A percentile compares a stretch with the other conserved stretches of the same genome.
phyloP scores from a whole-genome alignment of 2,329 filamentous ascomycete species.

The Cladosporium halotolerans region DNA sequence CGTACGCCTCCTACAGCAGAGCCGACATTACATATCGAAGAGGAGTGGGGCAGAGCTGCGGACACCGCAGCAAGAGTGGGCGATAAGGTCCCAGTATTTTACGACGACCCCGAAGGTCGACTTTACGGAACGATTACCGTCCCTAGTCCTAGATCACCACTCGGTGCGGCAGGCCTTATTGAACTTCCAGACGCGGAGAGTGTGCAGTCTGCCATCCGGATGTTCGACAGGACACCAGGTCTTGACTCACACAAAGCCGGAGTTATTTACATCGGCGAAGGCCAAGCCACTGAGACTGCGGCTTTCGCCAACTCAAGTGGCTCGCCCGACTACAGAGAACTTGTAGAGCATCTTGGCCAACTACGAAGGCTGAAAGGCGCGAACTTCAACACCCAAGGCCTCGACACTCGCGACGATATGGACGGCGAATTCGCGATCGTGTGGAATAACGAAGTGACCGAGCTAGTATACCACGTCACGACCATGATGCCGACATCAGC shows the following conservation, averaged over 20 bases:
- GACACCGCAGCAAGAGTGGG: not conserved
- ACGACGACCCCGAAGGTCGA: conserved; percentile 20
- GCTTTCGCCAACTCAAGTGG: conserved; percentile 84
- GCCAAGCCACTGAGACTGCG: conserved; percentile 73
- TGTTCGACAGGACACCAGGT: conserved; percentile 81
- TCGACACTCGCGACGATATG: conserved; percentile 68
- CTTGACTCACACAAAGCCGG: conserved; percentile 95
- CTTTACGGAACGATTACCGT: conserved; percentile 47
- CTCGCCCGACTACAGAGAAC: conserved; percentile 79
- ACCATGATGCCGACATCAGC: conserved; percentile 95
- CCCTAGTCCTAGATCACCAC: conserved; percentile 22
- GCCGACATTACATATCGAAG: conserved; percentile 7
- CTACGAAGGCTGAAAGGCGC: conserved; percentile 74
- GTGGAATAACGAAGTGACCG: conserved; percentile 91
- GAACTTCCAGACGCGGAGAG: conserved; percentile 62
- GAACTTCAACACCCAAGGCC: conserved; percentile 85
- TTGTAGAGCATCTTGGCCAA: conserved; percentile 75
- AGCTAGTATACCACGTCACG: conserved; percentile 91
- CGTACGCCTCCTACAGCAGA: conserved; percentile 3
- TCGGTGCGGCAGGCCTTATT: conserved; percentile 40
- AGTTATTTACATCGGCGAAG: conserved; percentile 85
- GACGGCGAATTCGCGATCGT: conserved; percentile 88
- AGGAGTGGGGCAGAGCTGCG: conserved; percentile 2
- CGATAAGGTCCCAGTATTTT: conserved; percentile 25
- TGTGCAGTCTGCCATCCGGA: conserved; percentile 65